These are phyloP conservation scores for Panicum virgatum DNA, from an alignment of 202 grass and related monocot species.

Conservation along the genomic window DNA sequence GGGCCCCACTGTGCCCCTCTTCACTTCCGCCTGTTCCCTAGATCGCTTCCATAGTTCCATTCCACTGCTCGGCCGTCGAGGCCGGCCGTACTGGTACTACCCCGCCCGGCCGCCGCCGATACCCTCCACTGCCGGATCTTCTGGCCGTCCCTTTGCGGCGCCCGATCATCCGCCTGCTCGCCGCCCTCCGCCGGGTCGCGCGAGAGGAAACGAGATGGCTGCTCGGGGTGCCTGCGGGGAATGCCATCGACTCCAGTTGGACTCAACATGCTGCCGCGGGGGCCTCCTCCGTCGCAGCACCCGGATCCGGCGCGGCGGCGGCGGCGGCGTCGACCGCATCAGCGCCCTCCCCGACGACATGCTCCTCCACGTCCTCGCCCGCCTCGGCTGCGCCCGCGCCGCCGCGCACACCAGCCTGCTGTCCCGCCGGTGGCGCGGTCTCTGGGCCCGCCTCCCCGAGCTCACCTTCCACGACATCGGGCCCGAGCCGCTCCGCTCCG, in stretches of 20 bases:
- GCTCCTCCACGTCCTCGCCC: neutral
- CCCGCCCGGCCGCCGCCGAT: too few species aligned
- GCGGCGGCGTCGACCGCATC: neutral
- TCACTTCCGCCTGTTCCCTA: too few species aligned
- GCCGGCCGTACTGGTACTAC: too few species aligned
- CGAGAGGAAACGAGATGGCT: neutral
- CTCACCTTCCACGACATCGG: neutral
- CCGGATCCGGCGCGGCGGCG: neutral
- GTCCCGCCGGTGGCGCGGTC: neutral
- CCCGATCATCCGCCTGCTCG: neutral
- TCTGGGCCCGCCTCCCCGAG: too few species aligned
- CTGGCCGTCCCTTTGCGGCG: neutral
- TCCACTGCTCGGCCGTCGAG: too few species aligned
- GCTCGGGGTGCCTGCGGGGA: neutral
- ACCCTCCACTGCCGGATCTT: too few species aligned
- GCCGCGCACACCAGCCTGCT: neutral
- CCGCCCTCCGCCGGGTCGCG: too few species aligned
- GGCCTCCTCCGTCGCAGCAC: neutral
- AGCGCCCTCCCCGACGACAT: slow-evolving; percentile 3
- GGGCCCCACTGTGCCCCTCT: too few species aligned
- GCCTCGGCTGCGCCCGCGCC: too few species aligned
- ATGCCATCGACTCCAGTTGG: neutral
- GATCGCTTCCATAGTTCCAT: too few species aligned
- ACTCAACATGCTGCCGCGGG: neutral
- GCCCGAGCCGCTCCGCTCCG: neutral